Conservation (phyloP, 768 basidiomycete species). For the Trametes cingulata region DNA sequence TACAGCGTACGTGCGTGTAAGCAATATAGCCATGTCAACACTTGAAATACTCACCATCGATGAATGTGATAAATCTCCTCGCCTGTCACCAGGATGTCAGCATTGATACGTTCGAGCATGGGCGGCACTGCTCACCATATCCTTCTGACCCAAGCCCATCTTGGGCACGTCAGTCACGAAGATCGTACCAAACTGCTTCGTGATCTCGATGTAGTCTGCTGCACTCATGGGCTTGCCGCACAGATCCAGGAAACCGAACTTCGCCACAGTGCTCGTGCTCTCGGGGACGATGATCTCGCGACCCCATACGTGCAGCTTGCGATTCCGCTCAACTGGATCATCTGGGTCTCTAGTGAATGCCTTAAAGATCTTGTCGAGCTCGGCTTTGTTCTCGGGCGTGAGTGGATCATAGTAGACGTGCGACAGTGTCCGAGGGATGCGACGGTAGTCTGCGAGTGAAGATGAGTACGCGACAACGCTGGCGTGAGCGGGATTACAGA, state of each 20-base stretch:
- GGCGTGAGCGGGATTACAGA: conserved; percentile 32
- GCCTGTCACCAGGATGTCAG: conserved; percentile 49
- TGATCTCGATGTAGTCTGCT: conserved; percentile 94
- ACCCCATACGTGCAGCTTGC: conserved; percentile 86
- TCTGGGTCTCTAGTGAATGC: conserved; percentile 60
- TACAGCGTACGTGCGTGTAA: conserved; percentile 26
- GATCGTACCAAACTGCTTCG: conserved; percentile 81
- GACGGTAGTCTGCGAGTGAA: conserved; percentile 78
- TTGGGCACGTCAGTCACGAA: conserved; percentile 88
- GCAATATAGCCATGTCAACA: background rate
- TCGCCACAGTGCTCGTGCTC: conserved; percentile 77
- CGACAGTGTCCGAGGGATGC: conserved; percentile 88
- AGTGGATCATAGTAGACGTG: conserved; percentile 92
- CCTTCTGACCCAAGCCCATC: conserved; percentile 85
- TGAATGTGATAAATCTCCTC: conserved; percentile 94
- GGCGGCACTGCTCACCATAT: conserved; percentile 56
- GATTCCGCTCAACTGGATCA: conserved; percentile 59
- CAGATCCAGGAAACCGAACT: conserved; percentile 82
- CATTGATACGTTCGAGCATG: no score
- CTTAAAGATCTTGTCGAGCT: conserved; percentile 83
- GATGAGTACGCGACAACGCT: background rate
- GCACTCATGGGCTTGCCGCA: conserved; percentile 91
- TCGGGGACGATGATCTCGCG: conserved; percentile 77
- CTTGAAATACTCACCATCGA: conserved; percentile 66
- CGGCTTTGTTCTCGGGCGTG: conserved; percentile 57